Evolutionary conservation across 129 eudicot species (phyloP).

Genomic region (Deinandra increscens): DNA sequence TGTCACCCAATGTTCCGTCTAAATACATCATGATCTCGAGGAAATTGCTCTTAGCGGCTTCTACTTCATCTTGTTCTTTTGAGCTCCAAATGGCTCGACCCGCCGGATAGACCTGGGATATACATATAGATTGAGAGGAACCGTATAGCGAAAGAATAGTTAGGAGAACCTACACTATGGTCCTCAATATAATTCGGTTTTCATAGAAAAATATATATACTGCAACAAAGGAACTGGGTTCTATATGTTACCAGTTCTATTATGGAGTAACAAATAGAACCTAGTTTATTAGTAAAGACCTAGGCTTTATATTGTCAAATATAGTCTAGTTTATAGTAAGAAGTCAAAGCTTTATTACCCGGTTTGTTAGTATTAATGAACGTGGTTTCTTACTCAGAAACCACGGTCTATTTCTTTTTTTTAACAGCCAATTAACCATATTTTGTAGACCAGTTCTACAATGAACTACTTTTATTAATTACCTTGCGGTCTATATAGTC

Average conservation of each 20-base stretch:
- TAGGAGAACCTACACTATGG: neutral
- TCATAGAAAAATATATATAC: too few relatives aligned
- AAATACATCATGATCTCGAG: constrained; percentile 52
- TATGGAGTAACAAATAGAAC: neutral
- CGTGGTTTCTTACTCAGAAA: neutral
- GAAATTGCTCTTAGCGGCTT: constrained; percentile 56
- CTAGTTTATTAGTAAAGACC: neutral
- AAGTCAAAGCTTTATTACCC: too few relatives aligned
- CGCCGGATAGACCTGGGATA: constrained; percentile 47
- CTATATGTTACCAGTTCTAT: too few relatives aligned
- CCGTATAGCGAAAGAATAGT: neutral
- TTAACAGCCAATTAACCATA: neutral
- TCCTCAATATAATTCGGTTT: neutral
- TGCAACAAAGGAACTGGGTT: neutral
- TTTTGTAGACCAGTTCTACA: neutral
- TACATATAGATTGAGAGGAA: neutral
- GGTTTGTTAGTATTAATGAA: neutral
- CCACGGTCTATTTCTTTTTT: too few relatives aligned
- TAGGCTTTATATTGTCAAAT: neutral
- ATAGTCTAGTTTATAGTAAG: too few relatives aligned
- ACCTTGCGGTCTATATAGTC: constrained; percentile 77
- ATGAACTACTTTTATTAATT: neutral
- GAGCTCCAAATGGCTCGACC: constrained; percentile 63
- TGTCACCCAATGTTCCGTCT: constrained; percentile 62
- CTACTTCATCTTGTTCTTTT: constrained; percentile 42